Percentiles rank a stretch among this genome's conserved stretches.
Evolutionary conservation across 129 eudicot species (phyloP).

Genomic region (sunflower (Helianthus annuus)): HanXRQr2.0-SUNRISE NC_035442.2:76049565-76050064

Average conservation of each 20-base stretch:
- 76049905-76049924: too few species aligned
- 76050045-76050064: too few species aligned
- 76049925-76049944: too few species aligned
- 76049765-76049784: neutral
- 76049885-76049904: too few species aligned
- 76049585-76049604: slow-evolving; percentile 66
- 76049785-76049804: slow-evolving; percentile 20
- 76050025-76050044: too few species aligned
- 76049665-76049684: slow-evolving; percentile 85
- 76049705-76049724: slow-evolving; percentile 88
- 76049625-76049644: slow-evolving; percentile 86
- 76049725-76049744: slow-evolving; percentile 89
- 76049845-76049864: slow-evolving; percentile 20
- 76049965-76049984: too few species aligned
- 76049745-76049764: slow-evolving; percentile 19
- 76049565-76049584: slow-evolving; percentile 66
- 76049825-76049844: slow-evolving; percentile 26
- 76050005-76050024: too few species aligned
- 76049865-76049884: neutral
- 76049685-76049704: slow-evolving; percentile 96
- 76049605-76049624: slow-evolving; percentile 79
- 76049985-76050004: too few species aligned
- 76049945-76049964: too few species aligned
- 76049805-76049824: slow-evolving; percentile 29
- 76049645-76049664: slow-evolving; percentile 88